A percentile compares a stretch with the other conserved stretches of the same genome.
phyloP scores from a whole-genome alignment of 1,284 basidiomycete genomes.

The Schizophyllum amplum region DNA sequence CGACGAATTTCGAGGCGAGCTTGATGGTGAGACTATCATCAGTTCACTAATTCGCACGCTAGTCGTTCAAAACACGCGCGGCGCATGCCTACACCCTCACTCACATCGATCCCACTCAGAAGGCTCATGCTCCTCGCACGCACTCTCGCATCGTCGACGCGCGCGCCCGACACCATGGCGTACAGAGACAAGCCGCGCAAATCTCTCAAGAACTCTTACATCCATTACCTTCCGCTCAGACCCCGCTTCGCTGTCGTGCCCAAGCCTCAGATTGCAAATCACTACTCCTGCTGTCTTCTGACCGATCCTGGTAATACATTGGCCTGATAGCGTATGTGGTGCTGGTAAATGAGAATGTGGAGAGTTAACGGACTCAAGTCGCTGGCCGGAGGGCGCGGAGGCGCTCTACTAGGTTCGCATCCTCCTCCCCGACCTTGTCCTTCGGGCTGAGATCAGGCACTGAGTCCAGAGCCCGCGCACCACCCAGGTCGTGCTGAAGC shows the following conservation, averaged over 20 bases:
- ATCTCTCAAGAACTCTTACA: too few relatives aligned
- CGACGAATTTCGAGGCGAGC: neutral
- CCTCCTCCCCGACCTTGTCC: slow-evolving; percentile 67
- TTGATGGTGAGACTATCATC: neutral
- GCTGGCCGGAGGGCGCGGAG: slow-evolving; percentile 76
- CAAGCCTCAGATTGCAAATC: neutral
- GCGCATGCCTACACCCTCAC: too few relatives aligned
- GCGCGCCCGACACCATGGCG: neutral
- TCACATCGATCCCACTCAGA: too few relatives aligned
- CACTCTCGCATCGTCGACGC: too few relatives aligned
- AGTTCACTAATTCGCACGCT: neutral
- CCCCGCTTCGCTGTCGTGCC: neutral
- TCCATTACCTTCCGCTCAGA: neutral
- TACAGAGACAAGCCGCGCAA: neutral
- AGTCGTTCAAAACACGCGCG: neutral
- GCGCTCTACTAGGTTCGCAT: slow-evolving; percentile 73
- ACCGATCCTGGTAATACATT: neutral
- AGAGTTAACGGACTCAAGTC: slow-evolving; percentile 27
- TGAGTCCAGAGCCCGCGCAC: slow-evolving; percentile 50
- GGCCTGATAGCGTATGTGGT: neutral
- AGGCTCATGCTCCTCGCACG: neutral
- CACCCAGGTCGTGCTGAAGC: slow-evolving; percentile 83
- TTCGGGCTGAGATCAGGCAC: slow-evolving; percentile 44
- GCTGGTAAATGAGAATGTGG: neutral
- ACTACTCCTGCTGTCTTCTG: neutral